These are phyloP conservation scores for Diaporthe velutina DNA, from an alignment of 2,329 filamentous ascomycete genomes.

Conservation along the genomic window DNA sequence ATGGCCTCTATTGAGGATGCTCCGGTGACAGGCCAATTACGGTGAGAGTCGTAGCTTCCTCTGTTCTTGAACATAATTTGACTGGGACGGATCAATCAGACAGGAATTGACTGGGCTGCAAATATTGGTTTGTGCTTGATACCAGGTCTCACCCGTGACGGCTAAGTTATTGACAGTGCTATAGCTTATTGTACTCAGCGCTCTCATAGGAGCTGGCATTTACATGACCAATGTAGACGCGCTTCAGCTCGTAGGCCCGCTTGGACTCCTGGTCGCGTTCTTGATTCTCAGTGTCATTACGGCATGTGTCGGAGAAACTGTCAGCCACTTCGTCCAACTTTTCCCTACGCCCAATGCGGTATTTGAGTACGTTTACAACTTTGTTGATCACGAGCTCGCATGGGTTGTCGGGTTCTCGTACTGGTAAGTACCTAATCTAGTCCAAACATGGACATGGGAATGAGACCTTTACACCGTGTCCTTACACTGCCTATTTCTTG, in stretches of 20 bases:
- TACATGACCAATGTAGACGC: conserved; percentile 39
- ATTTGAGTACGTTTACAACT: conserved; percentile 41
- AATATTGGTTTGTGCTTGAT: conserved; percentile 34
- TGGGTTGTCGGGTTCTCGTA: conserved; percentile 41
- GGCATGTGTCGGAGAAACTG: conserved; percentile 39
- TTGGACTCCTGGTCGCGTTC: conserved; percentile 39
- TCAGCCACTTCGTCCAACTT: conserved; percentile 41
- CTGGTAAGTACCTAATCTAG: conserved; percentile 37
- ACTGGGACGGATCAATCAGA: neutral
- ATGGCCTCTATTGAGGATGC: neutral
- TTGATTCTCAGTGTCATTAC: conserved; percentile 39
- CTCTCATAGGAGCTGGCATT: conserved; percentile 40
- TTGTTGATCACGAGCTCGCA: conserved; percentile 41
- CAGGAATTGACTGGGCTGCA: conserved; percentile 37
- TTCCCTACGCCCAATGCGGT: conserved; percentile 42
- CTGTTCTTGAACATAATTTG: neutral
- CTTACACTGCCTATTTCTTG: accelerated
- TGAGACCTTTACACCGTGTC: too few relatives aligned
- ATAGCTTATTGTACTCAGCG: conserved; percentile 40
- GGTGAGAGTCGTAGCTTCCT: neutral
- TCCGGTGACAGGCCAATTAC: neutral
- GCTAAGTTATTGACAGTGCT: neutral
- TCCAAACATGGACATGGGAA: neutral
- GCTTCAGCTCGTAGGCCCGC: conserved; percentile 38
- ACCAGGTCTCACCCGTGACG: too few relatives aligned